Percentiles rank a stretch among this genome's conserved stretches.
phyloP scores from a whole-genome alignment of 2,329 filamentous ascomycete species.

The Albophoma yamanashiensis region DNA sequence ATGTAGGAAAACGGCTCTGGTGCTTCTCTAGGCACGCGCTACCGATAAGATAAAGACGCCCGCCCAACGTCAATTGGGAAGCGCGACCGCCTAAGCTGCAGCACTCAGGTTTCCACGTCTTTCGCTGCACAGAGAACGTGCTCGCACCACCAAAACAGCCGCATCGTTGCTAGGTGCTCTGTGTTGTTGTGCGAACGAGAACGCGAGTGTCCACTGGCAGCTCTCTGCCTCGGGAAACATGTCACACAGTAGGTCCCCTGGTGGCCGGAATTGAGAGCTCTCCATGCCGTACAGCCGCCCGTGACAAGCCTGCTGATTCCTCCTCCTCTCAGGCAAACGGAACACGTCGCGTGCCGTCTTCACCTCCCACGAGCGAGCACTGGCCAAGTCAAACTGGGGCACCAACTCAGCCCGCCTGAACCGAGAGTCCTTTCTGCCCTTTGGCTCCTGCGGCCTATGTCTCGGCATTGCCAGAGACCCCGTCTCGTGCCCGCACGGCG shows the following conservation, averaged over 20 bases:
- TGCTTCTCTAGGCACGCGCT: neutral
- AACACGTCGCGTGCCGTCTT: conserved; percentile 92
- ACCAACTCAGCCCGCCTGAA: conserved; percentile 72
- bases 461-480: conserved; percentile 72
- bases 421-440: conserved; percentile 85
- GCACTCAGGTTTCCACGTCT: neutral
- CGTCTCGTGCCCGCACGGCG: conserved; percentile 72
- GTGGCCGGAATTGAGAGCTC: neutral
- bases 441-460: conserved; percentile 81
- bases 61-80: neutral
- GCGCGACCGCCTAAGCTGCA: neutral
- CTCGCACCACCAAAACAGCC: neutral
- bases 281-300: neutral
- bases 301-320: neutral
- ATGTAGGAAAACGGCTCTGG: neutral
- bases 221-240: conserved; percentile 15
- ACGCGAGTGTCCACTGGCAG: neutral
- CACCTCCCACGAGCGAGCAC: conserved; percentile 78
- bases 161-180: neutral
- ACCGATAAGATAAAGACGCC: neutral
- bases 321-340: conserved; percentile 53
- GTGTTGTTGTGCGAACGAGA: neutral
- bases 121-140: neutral
- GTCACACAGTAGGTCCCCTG: conserved; percentile 37
- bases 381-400: conserved; percentile 75